These are phyloP conservation scores for Arctium minus DNA, from an alignment of 129 eudicot genomes.

Conservation along the genomic window DNA sequence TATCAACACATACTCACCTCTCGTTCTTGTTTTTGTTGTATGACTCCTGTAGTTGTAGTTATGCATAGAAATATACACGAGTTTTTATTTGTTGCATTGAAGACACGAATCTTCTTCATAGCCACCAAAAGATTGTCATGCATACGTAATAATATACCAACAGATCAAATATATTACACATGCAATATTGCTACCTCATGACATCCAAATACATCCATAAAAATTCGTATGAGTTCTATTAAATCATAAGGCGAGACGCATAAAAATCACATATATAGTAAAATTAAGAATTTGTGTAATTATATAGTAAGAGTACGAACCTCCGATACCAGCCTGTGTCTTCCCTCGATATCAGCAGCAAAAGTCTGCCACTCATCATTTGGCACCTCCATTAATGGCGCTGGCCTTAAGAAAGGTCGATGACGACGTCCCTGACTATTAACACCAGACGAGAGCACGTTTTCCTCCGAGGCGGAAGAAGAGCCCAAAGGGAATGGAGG, in stretches of 20 bases:
- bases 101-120: too few relatives aligned
- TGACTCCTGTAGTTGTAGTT: too few relatives aligned
- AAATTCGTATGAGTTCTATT: too few relatives aligned
- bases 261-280: neutral
- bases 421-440: conserved; percentile 33
- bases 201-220: too few relatives aligned
- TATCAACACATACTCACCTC: too few relatives aligned
- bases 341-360: conserved; percentile 57
- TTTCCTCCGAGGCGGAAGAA: conserved; percentile 46
- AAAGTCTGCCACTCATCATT: conserved; percentile 60
- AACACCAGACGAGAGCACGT: conserved; percentile 20
- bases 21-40: too few relatives aligned
- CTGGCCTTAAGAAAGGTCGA: conserved; percentile 37
- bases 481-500: conserved; percentile 28
- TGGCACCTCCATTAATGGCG: conserved; percentile 47
- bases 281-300: neutral
- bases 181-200: too few relatives aligned
- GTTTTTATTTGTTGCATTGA: too few relatives aligned
- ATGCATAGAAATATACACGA: too few relatives aligned
- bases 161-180: too few relatives aligned
- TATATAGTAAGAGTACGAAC: conserved; percentile 21
- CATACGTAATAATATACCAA: too few relatives aligned
- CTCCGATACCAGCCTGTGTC: conserved; percentile 66
- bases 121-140: too few relatives aligned
- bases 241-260: neutral